Percentiles rank a stretch among this genome's conserved stretches.
phyloP scores from a whole-genome alignment of 148 eudicot genomes.

The Heliamphora exappendiculata region DNA sequence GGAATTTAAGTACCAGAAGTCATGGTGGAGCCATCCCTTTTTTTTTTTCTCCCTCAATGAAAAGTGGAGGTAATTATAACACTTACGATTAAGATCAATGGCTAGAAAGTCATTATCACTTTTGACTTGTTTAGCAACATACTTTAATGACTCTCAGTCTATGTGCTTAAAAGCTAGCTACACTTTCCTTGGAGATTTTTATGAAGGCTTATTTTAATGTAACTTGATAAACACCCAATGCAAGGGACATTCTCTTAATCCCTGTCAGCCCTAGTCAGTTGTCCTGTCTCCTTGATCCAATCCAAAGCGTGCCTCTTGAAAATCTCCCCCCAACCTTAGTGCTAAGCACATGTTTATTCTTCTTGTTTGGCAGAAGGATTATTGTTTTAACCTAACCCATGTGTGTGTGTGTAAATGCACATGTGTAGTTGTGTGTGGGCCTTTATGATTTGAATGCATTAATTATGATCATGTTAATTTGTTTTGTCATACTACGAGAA shows the following conservation, averaged over 20 bases:
- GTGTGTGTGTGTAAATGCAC: background rate
- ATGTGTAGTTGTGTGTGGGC: too few relatives aligned
- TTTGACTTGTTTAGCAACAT: constrained; percentile 16
- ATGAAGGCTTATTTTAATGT: background rate
- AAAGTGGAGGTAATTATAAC: constrained; percentile 38
- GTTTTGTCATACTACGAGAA: too few relatives aligned
- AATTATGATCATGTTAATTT: too few relatives aligned
- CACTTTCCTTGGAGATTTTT: constrained; percentile 25
- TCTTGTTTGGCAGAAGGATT: constrained; percentile 32
- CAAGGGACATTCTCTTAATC: constrained; percentile 53
- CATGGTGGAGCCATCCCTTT: background rate
- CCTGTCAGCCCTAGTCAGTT: constrained; percentile 40
- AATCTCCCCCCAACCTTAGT: constrained; percentile 37
- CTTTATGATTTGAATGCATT: too few relatives aligned
- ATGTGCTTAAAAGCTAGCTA: constrained; percentile 41
- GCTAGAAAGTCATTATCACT: constrained; percentile 28
- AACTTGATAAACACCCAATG: constrained; percentile 3
- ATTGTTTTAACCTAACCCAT: background rate
- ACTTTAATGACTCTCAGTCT: constrained; percentile 14
- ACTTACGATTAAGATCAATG: constrained; percentile 40
- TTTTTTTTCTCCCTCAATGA: background rate
- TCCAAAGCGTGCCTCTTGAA: constrained; percentile 90
- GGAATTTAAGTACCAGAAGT: background rate
- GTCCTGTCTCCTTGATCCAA: constrained; percentile 82
- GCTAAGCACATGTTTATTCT: constrained; percentile 79